Conservation (phyloP, 495 filamentous ascomycete species). For the Aspergillus mulundensis region DNA sequence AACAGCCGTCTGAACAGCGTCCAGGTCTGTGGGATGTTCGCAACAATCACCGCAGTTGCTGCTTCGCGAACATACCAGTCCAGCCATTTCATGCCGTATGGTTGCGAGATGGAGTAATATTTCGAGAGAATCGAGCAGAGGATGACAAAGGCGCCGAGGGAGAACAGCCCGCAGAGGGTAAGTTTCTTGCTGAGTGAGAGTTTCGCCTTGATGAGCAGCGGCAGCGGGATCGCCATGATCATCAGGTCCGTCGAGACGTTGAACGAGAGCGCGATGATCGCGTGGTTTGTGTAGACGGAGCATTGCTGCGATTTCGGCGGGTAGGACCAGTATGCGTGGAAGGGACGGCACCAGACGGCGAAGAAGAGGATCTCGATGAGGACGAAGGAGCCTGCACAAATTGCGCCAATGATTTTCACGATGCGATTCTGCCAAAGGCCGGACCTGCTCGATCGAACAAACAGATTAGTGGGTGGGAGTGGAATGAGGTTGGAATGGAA, state of each 20-base stretch:
- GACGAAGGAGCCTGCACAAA: constrained; percentile 45
- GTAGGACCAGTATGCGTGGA: constrained; percentile 49
- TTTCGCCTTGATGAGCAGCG: constrained; percentile 45
- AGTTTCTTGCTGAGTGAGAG: constrained; percentile 43
- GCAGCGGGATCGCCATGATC: constrained; percentile 54
- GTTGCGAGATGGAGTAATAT: constrained; percentile 51
- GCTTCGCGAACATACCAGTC: constrained; percentile 59
- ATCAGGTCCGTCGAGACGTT: constrained; percentile 54
- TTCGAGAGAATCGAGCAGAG: constrained; percentile 52
- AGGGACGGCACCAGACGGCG: constrained; percentile 54
- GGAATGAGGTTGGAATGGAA: neutral
- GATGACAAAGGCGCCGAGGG: constrained; percentile 56
- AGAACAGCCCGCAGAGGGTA: constrained; percentile 37
- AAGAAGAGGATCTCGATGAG: constrained; percentile 56
- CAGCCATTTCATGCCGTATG: constrained; percentile 48
- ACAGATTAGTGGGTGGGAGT: too few species aligned
- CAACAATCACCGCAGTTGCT: constrained; percentile 50
- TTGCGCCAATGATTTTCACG: constrained; percentile 47
- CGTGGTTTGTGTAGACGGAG: constrained; percentile 36
- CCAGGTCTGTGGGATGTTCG: constrained; percentile 55
- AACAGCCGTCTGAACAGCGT: constrained; percentile 38
- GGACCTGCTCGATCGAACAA: too few species aligned
- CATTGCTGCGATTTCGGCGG: constrained; percentile 16
- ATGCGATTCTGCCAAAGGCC: constrained; percentile 39
- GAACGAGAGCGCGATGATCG: constrained; percentile 54